A percentile compares a stretch with the other conserved stretches of the same genome.
Conservation (phyloP, 129 eudicot genomes). For the Saussurea involucrata region DNA sequence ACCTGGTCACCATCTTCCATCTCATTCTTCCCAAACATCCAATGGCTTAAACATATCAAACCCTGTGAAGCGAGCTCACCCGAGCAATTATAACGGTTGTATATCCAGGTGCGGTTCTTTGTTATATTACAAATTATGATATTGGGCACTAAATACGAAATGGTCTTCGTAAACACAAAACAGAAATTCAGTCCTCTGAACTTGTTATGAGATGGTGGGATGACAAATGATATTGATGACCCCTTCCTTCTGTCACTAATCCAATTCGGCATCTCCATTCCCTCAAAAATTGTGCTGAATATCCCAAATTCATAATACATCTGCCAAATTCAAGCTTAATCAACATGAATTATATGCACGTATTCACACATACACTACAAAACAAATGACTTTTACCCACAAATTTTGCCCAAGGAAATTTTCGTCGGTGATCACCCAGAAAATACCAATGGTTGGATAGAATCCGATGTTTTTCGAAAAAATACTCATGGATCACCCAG, state of each 20-base stretch:
- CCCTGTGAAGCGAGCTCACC: not conserved
- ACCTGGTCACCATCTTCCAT: not conserved
- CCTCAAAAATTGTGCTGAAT: not conserved
- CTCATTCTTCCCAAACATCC: too few relatives aligned
- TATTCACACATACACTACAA: not conserved
- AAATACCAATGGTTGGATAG: too few relatives aligned
- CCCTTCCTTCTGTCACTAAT: not conserved
- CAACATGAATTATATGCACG: not conserved
- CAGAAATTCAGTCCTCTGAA: not conserved
- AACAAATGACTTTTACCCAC: too few relatives aligned
- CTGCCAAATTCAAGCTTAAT: not conserved
- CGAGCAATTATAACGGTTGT: not conserved
- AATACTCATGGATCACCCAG: too few relatives aligned
- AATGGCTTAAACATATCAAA: not conserved
- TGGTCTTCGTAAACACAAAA: too few relatives aligned
- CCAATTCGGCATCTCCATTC: not conserved
- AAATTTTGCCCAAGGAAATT: too few relatives aligned
- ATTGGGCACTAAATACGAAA: not conserved
- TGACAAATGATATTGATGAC: not conserved
- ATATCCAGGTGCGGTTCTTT: not conserved
- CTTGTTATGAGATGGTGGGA: constrained; percentile 3
- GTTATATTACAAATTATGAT: not conserved
- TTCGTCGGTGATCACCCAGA: too few relatives aligned
- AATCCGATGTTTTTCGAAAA: too few relatives aligned
- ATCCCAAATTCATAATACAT: constrained; percentile 8